phyloP scores from a whole-genome alignment of 139 green algal species.

The Astrephomene gubernaculifera region DNA sequence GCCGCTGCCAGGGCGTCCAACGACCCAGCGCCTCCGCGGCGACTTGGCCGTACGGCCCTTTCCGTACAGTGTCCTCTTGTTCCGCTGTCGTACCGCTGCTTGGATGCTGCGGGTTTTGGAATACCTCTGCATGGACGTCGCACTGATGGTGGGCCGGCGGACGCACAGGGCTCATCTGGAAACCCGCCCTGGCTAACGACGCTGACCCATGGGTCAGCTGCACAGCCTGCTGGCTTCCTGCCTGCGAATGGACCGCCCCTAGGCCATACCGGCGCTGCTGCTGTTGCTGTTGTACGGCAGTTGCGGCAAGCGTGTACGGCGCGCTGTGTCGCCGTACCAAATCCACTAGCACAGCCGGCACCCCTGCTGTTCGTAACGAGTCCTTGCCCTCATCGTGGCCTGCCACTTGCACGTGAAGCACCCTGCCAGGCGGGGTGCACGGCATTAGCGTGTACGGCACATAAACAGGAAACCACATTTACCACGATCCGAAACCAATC shows the following conservation, averaged over 20 bases:
- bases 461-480: too few relatives aligned
- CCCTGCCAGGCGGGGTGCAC: constrained; percentile 38
- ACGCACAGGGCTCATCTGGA: not conserved
- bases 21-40: not conserved
- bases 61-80: not conserved
- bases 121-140: not conserved
- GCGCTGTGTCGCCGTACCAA: constrained; percentile 16
- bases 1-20: constrained; percentile 38
- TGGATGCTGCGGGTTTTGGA: too few relatives aligned
- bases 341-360: constrained; percentile 32
- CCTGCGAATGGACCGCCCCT: too few relatives aligned
- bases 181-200: too few relatives aligned
- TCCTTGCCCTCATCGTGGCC: constrained; percentile 51
- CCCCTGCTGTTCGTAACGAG: constrained; percentile 41
- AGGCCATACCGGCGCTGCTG: not conserved
- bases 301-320: constrained; percentile 7
- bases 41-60: not conserved
- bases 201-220: not conserved
- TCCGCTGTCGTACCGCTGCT: too few relatives aligned
- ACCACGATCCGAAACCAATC: too few relatives aligned
- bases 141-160: constrained; percentile 1
- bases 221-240: not conserved
- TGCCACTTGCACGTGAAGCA: constrained; percentile 52
- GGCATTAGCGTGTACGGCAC: not conserved
- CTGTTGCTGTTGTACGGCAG: not conserved